Percentiles rank a stretch among this genome's conserved stretches.
Conservation (phyloP, 2,329 filamentous ascomycete genomes). For the Penicillium oxalicum region DNA sequence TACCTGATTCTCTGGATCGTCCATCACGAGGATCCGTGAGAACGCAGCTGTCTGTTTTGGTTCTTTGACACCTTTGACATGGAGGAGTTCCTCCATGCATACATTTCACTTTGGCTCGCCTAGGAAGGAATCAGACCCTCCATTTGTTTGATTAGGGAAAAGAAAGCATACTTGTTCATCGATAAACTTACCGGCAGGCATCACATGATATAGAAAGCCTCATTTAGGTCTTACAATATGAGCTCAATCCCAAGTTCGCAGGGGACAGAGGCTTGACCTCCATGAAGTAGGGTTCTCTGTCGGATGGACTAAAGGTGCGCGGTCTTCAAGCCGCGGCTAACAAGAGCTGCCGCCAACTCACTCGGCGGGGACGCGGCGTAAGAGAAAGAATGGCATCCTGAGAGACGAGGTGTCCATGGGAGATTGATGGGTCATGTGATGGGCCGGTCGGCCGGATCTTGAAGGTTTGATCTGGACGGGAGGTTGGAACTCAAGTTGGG, state of each 20-base stretch:
- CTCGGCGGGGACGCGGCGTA: no score
- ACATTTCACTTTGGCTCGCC: constrained; percentile 34
- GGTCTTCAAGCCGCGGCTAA: no score
- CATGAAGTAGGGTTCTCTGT: neutral
- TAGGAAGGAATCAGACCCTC: constrained; percentile 4
- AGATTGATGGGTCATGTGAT: no score
- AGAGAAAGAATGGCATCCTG: neutral
- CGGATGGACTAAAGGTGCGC: neutral
- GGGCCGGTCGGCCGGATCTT: no score
- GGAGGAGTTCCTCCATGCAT: constrained; percentile 31
- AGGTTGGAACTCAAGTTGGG: no score
- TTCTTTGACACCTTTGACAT: constrained; percentile 29
- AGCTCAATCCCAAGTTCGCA: neutral
- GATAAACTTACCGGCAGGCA: constrained; percentile 25
- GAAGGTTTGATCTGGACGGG: neutral
- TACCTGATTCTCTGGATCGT: constrained; percentile 4
- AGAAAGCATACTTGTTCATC: no score
- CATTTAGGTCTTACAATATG: constrained; percentile 17
- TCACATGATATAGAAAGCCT: constrained; percentile 34
- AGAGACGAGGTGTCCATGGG: neutral
- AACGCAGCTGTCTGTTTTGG: constrained; percentile 19
- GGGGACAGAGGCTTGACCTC: neutral
- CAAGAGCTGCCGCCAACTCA: no score
- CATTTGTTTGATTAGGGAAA: neutral
- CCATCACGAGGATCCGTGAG: constrained; percentile 28